phyloP scores from a whole-genome alignment of 345 rosid species.

The Boechera retrofracta region DNA sequence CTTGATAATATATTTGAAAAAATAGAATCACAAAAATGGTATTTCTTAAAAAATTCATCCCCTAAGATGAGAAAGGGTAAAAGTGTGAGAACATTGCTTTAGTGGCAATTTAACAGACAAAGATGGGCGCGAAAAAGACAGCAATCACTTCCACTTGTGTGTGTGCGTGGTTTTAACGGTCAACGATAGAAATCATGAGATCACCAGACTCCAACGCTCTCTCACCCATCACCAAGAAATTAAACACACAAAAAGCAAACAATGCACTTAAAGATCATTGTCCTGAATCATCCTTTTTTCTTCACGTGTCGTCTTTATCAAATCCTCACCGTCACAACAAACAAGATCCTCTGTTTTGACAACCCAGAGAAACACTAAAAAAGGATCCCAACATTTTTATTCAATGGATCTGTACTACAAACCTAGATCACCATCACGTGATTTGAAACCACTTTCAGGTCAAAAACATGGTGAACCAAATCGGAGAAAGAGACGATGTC shows the following conservation, averaged over 20 bases:
- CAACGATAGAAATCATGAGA: slow-evolving; percentile 46
- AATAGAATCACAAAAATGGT: too few relatives aligned
- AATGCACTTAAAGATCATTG: slow-evolving; percentile 34
- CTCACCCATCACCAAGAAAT: slow-evolving; percentile 34
- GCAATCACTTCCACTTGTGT: slow-evolving; percentile 38
- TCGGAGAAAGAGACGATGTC: slow-evolving; percentile 29
- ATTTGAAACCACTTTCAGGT: slow-evolving; percentile 43
- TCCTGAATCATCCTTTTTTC: slow-evolving; percentile 40
- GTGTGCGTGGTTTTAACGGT: slow-evolving; percentile 32
- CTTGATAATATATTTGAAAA: too few relatives aligned
- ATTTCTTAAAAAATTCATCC: too few relatives aligned
- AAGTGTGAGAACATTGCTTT: slow-evolving; percentile 6
- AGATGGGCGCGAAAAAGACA: slow-evolving; percentile 45
- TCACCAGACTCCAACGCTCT: slow-evolving; percentile 42
- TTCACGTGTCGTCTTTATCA: slow-evolving; percentile 54
- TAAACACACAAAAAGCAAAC: slow-evolving; percentile 25
- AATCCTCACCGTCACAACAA: slow-evolving; percentile 50
- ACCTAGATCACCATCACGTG: slow-evolving; percentile 43
- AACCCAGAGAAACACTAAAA: slow-evolving; percentile 39
- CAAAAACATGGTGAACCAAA: slow-evolving; percentile 11
- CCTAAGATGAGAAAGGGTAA: too few relatives aligned
- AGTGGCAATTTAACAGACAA: slow-evolving; percentile 35
- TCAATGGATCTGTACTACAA: slow-evolving; percentile 44
- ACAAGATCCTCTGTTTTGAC: slow-evolving; percentile 37
- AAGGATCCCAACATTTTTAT: slow-evolving; percentile 19